A percentile compares a stretch with the other conserved stretches of the same genome.
These are phyloP conservation scores for Penicillium griseofulvum DNA, from an alignment of 2,329 filamentous ascomycete species.

Conservation along the genomic window DNA sequence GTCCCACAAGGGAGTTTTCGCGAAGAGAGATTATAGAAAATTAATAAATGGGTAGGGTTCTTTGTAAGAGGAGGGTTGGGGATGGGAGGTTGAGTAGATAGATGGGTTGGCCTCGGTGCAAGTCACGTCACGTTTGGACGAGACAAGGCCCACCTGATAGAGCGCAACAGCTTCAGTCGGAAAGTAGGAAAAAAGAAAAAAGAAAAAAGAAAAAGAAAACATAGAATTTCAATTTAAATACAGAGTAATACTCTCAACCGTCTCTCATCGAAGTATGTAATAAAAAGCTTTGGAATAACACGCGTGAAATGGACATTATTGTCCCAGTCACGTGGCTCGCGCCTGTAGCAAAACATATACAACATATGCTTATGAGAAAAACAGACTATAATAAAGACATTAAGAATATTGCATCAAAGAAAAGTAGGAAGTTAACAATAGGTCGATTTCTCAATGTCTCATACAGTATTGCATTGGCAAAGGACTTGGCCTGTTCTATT, in stretches of 20 bases:
- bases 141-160: slow-evolving; percentile 20
- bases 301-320: background rate
- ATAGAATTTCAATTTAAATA: background rate
- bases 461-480: background rate
- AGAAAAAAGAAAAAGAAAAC: too few species aligned
- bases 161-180: slow-evolving; percentile 1
- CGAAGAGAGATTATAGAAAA: background rate
- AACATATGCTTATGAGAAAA: too few species aligned
- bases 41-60: background rate
- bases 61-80: background rate
- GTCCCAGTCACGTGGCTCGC: background rate
- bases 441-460: background rate
- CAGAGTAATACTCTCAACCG: background rate
- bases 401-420: background rate
- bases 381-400: too few species aligned
- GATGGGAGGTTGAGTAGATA: slow-evolving; percentile 5
- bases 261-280: background rate
- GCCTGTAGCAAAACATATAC: too few species aligned
- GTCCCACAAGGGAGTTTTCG: background rate
- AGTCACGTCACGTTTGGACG: slow-evolving; percentile 22
- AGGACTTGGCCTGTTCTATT: background rate
- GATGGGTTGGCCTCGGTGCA: slow-evolving; percentile 12
- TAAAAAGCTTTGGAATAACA: background rate
- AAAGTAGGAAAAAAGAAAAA: background rate
- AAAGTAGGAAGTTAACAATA: background rate